Evolutionary conservation across 2,329 filamentous ascomycete species (phyloP), one percentile per base, ranked within the genome.

Genomic region (Endothia cerciana): DNA sequence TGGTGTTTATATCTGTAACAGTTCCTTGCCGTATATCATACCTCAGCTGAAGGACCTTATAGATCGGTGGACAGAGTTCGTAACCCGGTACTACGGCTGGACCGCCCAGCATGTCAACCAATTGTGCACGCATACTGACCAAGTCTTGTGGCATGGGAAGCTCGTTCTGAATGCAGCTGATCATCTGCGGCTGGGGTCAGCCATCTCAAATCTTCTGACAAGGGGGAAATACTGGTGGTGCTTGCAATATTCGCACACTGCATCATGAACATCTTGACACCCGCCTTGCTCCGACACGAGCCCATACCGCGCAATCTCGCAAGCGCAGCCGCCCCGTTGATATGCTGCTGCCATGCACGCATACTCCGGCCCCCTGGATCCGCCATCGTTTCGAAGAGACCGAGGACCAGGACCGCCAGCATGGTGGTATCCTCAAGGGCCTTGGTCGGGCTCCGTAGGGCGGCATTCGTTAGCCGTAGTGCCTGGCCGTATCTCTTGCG

Each of bases 301-400:
- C 74, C 74, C 11, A 75, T 70, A 22, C 84, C 85, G 60, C 85
- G 80, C 69, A 86, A 76, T 61, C 77, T 78, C 10, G 84, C 81
- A 28, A 87, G 75, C 4, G 80, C 78, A 2, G 81, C 80, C 2
- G 85, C 84, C 11, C 84, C 84, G 58, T 81, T 81, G 45, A 86
- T 77, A 70, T 87, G 85, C 62, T 83, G 76, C 65, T 83, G 80
- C 81, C 84, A 87, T 13, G 82, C 82, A 62, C 77, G 74, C 69
- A 85, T 76, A 0, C 82, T 85, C 62, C 79, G 77, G 8, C 77
- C 74, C 1, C 63, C 28, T 7, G 77, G 79, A 25, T 83, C 83
- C 13, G 82, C 81, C 66, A 86, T 77, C 70, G 82, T 83, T 72
- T 87, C 84, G 68, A 83, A 87, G 4, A 84, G 81, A 53, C 83